These are phyloP conservation scores for Byssochlamys sp. DNA, from an alignment of 2,329 filamentous ascomycete species.

Conservation along the genomic window DNA sequence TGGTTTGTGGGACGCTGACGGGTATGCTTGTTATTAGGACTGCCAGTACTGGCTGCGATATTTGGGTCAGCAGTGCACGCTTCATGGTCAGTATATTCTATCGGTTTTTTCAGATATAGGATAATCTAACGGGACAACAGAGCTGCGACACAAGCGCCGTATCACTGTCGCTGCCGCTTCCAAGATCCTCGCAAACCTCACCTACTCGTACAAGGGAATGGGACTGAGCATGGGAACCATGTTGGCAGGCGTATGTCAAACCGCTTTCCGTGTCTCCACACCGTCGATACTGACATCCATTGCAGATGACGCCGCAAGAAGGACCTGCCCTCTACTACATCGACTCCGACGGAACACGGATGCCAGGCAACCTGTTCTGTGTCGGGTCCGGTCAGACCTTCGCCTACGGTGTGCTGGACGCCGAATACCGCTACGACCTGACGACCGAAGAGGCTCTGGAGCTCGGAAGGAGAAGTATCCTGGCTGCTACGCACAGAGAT, in stretches of 20 bases:
- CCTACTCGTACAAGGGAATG: conserved; percentile 98
- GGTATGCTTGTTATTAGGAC: conserved; percentile 46
- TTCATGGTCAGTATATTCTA: conserved; percentile 54
- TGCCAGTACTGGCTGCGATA: conserved; percentile 99
- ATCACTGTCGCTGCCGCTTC: conserved; percentile 94
- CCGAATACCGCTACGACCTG: conserved; percentile 86
- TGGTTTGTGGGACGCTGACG: conserved; percentile 5
- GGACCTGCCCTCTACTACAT: conserved; percentile 98
- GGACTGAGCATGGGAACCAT: conserved; percentile 98
- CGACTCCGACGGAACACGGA: conserved; percentile 87
- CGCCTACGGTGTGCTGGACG: conserved; percentile 93
- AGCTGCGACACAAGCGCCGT: conserved; percentile 96
- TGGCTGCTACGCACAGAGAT: conserved; percentile 92
- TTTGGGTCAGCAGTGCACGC: conserved; percentile 95
- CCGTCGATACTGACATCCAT: neutral
- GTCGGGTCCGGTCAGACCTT: conserved; percentile 97
- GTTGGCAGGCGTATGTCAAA: conserved; percentile 90
- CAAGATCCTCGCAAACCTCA: conserved; percentile 96
- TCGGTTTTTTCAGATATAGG: neutral
- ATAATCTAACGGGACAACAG: conserved; percentile 11
- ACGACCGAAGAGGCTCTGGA: conserved; percentile 79
- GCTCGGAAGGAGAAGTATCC: conserved; percentile 80
- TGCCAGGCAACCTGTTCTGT: conserved; percentile 92
- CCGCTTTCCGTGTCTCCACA: conserved; percentile 50
- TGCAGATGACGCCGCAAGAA: conserved; percentile 58